Base-by-base conservation (phyloP, 768 basidiomycete genomes). In the Suillus sp. region DNA sequence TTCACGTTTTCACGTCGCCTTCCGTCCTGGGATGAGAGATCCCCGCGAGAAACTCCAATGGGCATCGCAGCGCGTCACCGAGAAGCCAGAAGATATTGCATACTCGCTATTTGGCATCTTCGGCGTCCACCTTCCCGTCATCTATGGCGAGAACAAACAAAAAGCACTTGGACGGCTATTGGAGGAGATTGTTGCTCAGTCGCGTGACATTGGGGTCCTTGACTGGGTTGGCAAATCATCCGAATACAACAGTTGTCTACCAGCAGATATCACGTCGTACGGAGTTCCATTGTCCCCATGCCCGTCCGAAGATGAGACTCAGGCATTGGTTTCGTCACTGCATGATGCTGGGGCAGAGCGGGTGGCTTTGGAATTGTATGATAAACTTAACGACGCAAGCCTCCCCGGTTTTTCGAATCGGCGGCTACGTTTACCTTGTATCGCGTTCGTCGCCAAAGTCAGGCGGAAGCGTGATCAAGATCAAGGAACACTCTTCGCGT, bases 161-260 rank as follows among this genome's bases (percentile, higher is more conserved):
- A 50, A 27, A 2, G 45, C 45, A 5, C 22, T 47, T 13, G 45
- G 45, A 13, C 45, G 45, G 45, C 45, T 47, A 22, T 47, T 47
- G 45, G 22, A 25, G 22, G 11, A 22, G 22, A 47, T 47, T 47
- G 22, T 47, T 25, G 22, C 45, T 25, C 22, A 25, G 45, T 47
- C 45, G 45, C 22, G 22, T 22, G 45, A 47, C 22, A 25, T 47
- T 13, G 14, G 45, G 2, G 45, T 47, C 45, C 45, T 47, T 5
- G 45, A 47, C 13, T 47, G 45, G 45, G 45, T 47, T 47, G 45
- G 45, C 45, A 47, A 47, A 25, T 47, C 45, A 47, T 47, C 45
- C 22, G 22, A 25, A 25, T 25, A 14, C 45, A 47, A 47, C 13
- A 47, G 45, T 13, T 47, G 45, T 25, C 22, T 47, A 13, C 45